Base-by-base conservation (phyloP, 306 rosid species). In the Alnus glutinosa region DNA sequence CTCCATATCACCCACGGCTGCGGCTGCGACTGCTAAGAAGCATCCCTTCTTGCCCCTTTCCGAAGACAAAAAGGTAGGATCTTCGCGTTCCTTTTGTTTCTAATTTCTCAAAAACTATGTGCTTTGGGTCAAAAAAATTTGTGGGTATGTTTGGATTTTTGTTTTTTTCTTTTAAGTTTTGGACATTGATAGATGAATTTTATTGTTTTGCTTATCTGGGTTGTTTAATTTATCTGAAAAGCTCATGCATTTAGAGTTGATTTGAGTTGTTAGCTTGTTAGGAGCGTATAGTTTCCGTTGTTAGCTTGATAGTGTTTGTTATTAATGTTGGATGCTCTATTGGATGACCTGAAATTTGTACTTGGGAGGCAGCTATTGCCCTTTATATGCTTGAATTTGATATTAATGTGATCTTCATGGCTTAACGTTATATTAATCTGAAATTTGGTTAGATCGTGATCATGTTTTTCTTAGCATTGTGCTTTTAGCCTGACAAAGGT, bases 11-110 rank as follows among this genome's bases (percentile, higher is more conserved):
- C 96, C 97, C 7, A 90, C 92, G 63, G 91, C 78, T 78, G 89
- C 97, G 66, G 79, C 78, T 78, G 89, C 97, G 59, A 18, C 86
- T 54, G 80, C 86, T 3, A 92, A 91, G 89, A 93, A 89, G 79
- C 88, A 90, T 74, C 93, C 97, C 37, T 80, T 84, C 80, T 80
- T 86, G 78, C 96, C 98, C 59, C 72, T 93, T 51, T 91, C 94
- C 3, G 97, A 89, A 79, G 94, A 95, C 86, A 95, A 93, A 73
- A 95, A 88, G 99, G 99, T 95, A 11, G 30, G 75, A n/a, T n/a
- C 46, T 44, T n/a, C 48, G 42, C 47, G 16, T 47, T 61, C 28
- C 34, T 78, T 49, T 7, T 19, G 59, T 10, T 82, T 76, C 30
- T 37, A 61, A 52, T 44, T 34, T 82, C 69, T 76, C 37, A 37